phyloP scores from a whole-genome alignment of 2,329 filamentous ascomycete genomes.

The Dactylellina cionopaga region DNA sequence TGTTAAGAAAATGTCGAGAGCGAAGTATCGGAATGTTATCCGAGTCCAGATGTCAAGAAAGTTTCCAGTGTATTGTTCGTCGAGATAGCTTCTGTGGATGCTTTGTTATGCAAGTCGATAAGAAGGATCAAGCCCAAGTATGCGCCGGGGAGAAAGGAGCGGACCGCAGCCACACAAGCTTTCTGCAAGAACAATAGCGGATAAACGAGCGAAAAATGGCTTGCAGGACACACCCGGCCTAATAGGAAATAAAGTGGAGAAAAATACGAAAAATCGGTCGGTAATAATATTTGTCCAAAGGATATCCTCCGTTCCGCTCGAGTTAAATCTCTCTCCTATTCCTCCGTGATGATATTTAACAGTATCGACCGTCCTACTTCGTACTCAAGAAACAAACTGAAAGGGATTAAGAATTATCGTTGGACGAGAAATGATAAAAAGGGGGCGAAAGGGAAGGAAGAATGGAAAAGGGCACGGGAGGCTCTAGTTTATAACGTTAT shows the following conservation, averaged over 20 bases:
- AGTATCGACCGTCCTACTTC: too few species aligned
- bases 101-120: conserved; percentile 14
- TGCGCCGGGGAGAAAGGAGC: conserved; percentile 1
- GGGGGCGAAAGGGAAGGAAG: conserved; percentile 3
- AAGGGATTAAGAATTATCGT: conserved; percentile 12
- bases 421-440: too few species aligned
- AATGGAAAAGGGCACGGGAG: conserved; percentile 14
- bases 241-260: background rate
- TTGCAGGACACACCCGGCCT: background rate
- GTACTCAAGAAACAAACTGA: conserved; percentile 13
- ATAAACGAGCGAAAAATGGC: background rate
- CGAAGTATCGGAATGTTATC: too few species aligned
- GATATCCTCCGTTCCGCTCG: too few species aligned
- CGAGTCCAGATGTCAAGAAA: too few species aligned
- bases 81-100: background rate
- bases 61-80: too few species aligned
- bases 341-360: background rate
- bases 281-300: too few species aligned
- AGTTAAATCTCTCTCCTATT: conserved; percentile 1
- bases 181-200: conserved; percentile 2
- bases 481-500: conserved; percentile 51
- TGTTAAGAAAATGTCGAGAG: background rate
- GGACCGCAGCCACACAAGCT: too few species aligned
- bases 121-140: background rate
- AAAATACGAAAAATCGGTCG: too few species aligned